These are phyloP conservation scores for Chimonanthus salicifolius DNA, from an alignment of 164 flowering plant genomes.

Conservation along the genomic window DNA sequence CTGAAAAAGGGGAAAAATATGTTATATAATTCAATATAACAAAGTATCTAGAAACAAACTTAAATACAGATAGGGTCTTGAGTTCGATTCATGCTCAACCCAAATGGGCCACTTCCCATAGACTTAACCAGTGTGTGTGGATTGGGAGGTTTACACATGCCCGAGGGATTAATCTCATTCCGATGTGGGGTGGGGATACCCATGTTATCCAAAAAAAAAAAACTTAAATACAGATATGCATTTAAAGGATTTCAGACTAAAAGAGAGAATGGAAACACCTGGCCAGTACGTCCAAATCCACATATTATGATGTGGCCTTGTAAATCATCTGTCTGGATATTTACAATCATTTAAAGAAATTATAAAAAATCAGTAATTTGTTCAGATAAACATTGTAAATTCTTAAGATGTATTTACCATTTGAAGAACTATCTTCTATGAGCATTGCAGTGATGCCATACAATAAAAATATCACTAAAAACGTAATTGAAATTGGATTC, in stretches of 20 bases:
- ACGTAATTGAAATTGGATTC: too few species aligned
- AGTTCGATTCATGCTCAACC: too few species aligned
- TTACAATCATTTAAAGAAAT: conserved; percentile 2
- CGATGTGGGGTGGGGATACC: too few species aligned
- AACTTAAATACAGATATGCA: background rate
- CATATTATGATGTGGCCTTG: conserved; percentile 99
- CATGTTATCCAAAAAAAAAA: too few species aligned
- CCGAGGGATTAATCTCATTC: too few species aligned
- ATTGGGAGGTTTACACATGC: too few species aligned
- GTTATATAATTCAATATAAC: background rate
- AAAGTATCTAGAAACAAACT: background rate
- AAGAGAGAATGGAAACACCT: conserved; percentile 42
- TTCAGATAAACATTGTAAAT: background rate
- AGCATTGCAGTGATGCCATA: too few species aligned
- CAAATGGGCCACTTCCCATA: too few species aligned
- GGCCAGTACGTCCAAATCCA: conserved; percentile 99
- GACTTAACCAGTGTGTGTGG: too few species aligned
- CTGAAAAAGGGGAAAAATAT: conserved; percentile 28
- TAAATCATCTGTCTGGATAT: conserved; percentile 91
- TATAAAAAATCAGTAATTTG: background rate
- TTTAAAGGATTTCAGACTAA: background rate
- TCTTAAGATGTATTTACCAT: background rate
- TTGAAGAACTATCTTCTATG: too few species aligned
- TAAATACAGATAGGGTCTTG: too few species aligned
- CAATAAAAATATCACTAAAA: too few species aligned